Base-by-base conservation (phyloP, 129 eudicot species). In the Heracleum sosnowskyi region DNA sequence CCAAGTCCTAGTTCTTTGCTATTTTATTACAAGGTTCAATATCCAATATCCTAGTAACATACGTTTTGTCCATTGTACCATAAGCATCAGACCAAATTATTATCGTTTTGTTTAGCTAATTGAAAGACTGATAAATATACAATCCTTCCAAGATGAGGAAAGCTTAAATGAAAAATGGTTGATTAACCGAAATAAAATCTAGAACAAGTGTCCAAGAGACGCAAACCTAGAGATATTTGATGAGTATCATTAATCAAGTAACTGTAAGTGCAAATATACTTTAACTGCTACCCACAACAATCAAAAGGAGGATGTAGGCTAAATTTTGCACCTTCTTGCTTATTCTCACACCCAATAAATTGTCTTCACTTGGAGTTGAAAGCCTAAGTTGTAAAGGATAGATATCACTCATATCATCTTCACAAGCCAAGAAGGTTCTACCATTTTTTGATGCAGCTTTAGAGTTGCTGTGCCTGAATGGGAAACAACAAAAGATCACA, bases 301-400 rank as follows among this genome's bases (percentile, higher is more conserved):
- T 1, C 39, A 51, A 22, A 57, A 42, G 12, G 31, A 28, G 46
- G 46, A 41, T 35, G 31, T 40, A 22, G 34, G 37, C 47, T 35
- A 79, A 35, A 45, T 69, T 79, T 77, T 69, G 76, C 81, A 96
- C 99, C 93, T 92, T 96, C 87, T 96, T 96, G 85, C 89, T 87
- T 78, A 96, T 89, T 85, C 86, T 92, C 36, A 96, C 92, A 33
- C 96, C 93, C 73, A 92, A 79, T 55, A 89, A 87, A 81, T 81
- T 87, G 75, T 85, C 80, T 80, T 92, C 99, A 79, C 85, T 86
- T 57, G 84, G 79, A 96, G 90, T 80, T 69, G 92, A 88, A 66
- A 96, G 97, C 89, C 88, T 92, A 74, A 96, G 97, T 78, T 96
- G 99, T 76, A 96, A 81, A 6, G 97, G 99, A 81, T 90, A 96